Base-by-base conservation (phyloP, 73 alveolate genomes). In the Strombidium stylifer region DNA sequence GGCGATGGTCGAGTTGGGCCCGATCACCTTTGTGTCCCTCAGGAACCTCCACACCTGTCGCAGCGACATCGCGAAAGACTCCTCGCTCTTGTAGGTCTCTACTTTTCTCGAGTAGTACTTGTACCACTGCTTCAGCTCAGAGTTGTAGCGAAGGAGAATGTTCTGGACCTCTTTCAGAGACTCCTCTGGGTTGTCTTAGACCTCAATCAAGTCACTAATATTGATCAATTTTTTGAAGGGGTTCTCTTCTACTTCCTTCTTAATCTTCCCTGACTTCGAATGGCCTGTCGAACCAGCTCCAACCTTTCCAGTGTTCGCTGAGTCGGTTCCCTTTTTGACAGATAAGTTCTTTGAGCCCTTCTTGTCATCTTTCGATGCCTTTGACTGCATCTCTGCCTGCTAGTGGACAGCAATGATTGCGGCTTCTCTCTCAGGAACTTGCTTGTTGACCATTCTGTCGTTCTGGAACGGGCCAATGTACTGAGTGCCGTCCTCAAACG, bases 401-500 rank as follows among this genome's bases (percentile, higher is more conserved):
- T n/a, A n/a, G n/a, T n/a, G n/a, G 10, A 10, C 42, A 32, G 42
- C 42, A 32, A 4, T 10, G 10, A 4, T 32, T 4, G n/a, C 42
- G 10, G 42, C 42, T 6, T 4, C 42, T 32, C n/a, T 10, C 10
- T 10, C 42, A 32, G 42, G 4, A 32, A 89, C 66, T 35, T 73
- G 64, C 73, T 94, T 73, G 65, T 94, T 90, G 19, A 96, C 93
- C 97, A 96, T 88, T 75, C 98, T 94, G 61, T 96, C 99, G 55
- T 89, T 84, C 57, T 93, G 92, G 54, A 93, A 96, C n/a, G 93
- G 94, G 12, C 99, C 99, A 7, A 73, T 40, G 69, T 94, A 94
- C 44, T 86, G 79, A 6, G 96, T 92, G 25, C 99, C 99, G 72
- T 95, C 96, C 60, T 96, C 97, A 66, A 91, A 90, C 31, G 96